Evolutionary conservation across 805 yeast genomes (phyloP), one percentile per base, ranked within the genome.

Genomic region (Candida saitoana): DNA sequence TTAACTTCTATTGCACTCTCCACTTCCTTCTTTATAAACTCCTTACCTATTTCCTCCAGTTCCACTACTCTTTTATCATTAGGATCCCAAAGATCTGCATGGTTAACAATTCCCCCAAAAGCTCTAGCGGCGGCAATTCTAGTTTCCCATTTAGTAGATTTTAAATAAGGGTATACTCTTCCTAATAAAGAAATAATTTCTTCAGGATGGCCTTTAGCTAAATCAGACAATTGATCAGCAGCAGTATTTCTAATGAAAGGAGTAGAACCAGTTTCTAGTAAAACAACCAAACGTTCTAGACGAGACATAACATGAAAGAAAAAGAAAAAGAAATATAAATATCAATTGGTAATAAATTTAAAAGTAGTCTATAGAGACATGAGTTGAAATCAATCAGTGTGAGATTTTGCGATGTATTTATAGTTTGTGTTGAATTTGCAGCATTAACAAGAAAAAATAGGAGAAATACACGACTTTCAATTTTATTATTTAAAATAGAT

Each of bases 101-200:
- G 82, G 34, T 79, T 77, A 3, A 89, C 91, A 20, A 93, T 89
- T 3, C 95, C 95, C 6, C 98, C 98, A 51, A 93, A 77, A 0
- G 99, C 98, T 41, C 88, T 71, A 1, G 97, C 96, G 1, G 99
- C 93, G 1, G 98, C 82, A 1, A 86, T 83, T 59, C 99, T 76
- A 0, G 99, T 90, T 60, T 93, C 99, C 99, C 99, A 93, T 63
- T 83, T 88, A 44, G 72, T 75, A 18, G 88, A 80, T 54, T 80
- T 77, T 44, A 93, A 71, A 59, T 81, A 93, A 0, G 99, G 98
- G 53, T 89, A 87, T 1, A 93, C 96, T 45, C 98, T 74, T 12
- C 96, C 87, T 25, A 93, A 66, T 33, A 93, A 67, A 44, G 84
- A 84, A 40, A 88, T 72, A 16, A 87, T 79, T 54, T 93, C 98